These are phyloP conservation scores for Panellus pusillus DNA, from an alignment of 768 basidiomycete species.

Conservation along the genomic window DNA sequence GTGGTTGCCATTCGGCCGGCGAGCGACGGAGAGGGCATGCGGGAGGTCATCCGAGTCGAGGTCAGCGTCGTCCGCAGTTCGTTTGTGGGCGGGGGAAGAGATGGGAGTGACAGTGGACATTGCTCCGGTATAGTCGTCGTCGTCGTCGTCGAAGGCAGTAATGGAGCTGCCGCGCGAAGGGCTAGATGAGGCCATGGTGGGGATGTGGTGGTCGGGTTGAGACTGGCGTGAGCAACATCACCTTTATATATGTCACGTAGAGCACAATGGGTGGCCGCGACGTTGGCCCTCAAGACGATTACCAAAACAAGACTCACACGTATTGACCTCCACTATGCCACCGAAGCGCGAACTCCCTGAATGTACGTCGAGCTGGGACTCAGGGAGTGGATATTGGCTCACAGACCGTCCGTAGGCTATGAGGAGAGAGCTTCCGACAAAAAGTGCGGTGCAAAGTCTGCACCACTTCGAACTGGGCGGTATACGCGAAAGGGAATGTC, in stretches of 20 bases:
- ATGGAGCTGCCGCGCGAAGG: not conserved
- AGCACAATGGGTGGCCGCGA: no score
- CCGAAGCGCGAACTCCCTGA: not conserved
- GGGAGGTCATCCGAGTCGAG: not conserved
- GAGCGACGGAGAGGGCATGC: not conserved
- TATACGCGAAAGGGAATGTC: not conserved
- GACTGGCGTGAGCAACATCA: not conserved
- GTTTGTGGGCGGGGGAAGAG: not conserved
- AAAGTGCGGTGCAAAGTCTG: slow-evolving; percentile 8
- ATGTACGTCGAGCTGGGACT: not conserved
- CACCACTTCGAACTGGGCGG: slow-evolving; percentile 2
- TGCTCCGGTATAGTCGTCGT: not conserved
- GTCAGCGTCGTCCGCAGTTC: not conserved
- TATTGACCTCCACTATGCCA: not conserved
- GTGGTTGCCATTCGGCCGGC: not conserved
- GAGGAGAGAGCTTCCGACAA: not conserved
- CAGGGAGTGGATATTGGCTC: not conserved
- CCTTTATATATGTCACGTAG: not conserved
- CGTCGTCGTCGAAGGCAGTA: not conserved
- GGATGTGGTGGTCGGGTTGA: not conserved
- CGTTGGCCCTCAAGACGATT: no score
- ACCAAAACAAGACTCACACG: not conserved
- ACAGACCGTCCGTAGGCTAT: not conserved
- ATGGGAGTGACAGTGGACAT: slow-evolving; percentile 1
- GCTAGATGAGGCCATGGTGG: not conserved